Evolutionary conservation across 345 rosid genomes (phyloP), one percentile per base, ranked within the genome.

Genomic region (Excoecaria agallocha): DNA sequence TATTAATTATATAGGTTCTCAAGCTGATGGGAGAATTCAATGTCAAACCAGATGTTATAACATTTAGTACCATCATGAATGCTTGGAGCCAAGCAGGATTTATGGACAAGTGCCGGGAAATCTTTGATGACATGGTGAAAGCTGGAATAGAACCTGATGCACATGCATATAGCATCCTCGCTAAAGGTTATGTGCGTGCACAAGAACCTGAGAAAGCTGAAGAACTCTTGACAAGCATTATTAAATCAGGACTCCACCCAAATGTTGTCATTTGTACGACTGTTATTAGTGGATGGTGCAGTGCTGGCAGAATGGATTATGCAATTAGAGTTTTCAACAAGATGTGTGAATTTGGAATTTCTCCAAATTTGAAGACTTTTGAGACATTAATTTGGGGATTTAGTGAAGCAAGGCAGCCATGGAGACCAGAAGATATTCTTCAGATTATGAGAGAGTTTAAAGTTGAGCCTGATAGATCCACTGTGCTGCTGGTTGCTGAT

Each of bases 71-170:
- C 38, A 87, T 87, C 60, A 89, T 89, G 90, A 87, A 89, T 69
- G 88, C 88, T 22, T 89, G 93, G 93, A 89, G 93, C 85, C 83
- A 88, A 35, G 90, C 89, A 16, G 93, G 93, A 55, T 87, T 74
- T 71, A 89, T 89, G 89, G 83, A 80, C 71, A 89, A 84, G 78
- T 87, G 90, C 74, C 80, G 83, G 59, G 85, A 85, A 77, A 83
- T 85, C 66, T 89, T 87, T 66, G 82, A 89, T 80, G 86, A 87
- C 78, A 87, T 87, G 90, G 76, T 81, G 61, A 83, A 83, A 55
- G 87, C 90, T 41, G 89, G 90, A 24, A 79, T 87, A 71, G 74
- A 83, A 74, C 89, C 90, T 69, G 90, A 89, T 45, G 84, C 78
- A 22, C 88, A 87, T 73, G 85, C 86, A 64, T 85, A 84, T 68